A percentile compares a stretch with the other conserved stretches of the same genome.
Conservation (phyloP, 306 rosid genomes). For the Prunus davidiana region DNA sequence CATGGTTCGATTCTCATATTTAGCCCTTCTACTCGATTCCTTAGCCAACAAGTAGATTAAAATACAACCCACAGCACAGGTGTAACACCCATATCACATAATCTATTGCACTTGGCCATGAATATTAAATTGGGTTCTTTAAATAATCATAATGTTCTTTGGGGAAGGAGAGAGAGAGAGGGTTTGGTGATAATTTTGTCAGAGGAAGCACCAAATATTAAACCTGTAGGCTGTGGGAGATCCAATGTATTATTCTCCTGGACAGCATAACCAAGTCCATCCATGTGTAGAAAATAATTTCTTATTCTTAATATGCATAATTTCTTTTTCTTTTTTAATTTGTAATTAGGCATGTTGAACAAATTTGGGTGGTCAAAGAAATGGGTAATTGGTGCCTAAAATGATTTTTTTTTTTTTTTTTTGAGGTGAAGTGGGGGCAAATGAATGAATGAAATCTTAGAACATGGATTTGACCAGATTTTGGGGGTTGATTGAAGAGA, state of each 20-base stretch:
- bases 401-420: no score
- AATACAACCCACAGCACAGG: no score
- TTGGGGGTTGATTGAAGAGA: slow-evolving; percentile 7
- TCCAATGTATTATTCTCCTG: neutral
- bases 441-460: neutral
- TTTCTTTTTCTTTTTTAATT: neutral
- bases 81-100: no score
- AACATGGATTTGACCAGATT: slow-evolving; percentile 19
- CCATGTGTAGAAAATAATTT: neutral
- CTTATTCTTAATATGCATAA: neutral
- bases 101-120: neutral
- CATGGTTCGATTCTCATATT: slow-evolving; percentile 17
- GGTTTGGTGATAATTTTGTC: neutral
- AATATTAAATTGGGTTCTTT: neutral
- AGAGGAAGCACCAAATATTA: neutral
- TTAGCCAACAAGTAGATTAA: neutral
- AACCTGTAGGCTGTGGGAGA: neutral
- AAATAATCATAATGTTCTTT: no score
- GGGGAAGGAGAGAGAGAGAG: neutral
- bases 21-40: neutral
- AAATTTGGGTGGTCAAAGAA: neutral
- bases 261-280: neutral
- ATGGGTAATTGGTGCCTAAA: neutral
- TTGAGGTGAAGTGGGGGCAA: no score
- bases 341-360: no score